Evolutionary conservation across 2,329 filamentous ascomycete genomes (phyloP), one percentile per base, ranked within the genome.

Genomic region (Diaporthe humulicola): DNA sequence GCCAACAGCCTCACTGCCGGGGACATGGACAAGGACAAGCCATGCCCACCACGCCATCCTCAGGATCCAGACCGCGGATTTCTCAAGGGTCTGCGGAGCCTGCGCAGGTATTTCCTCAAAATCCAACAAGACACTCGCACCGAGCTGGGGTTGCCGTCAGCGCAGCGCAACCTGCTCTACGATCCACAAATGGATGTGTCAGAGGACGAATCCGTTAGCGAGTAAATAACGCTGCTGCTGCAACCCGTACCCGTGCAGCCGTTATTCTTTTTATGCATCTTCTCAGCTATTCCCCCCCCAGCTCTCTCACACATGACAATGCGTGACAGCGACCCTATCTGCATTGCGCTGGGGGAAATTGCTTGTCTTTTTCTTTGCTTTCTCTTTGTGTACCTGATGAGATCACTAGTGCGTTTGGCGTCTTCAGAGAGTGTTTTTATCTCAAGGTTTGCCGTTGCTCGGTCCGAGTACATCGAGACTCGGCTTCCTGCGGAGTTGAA

Each of bases 1-100:
- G 97, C 97, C 77, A 99, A 99, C 82, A 98, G 96, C 81, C 93
- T 98, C 48, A 98, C 96, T 1, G 94, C 95, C 5, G 93, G 97
- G 78, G 95, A 98, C 80, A 84, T 92, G 15, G 87, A 91, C 75
- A 84, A 86, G 70, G 87, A 89, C 76, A 89, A 88, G 79, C 86
- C 89, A 6, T 98, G 96, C 79, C 97, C 97, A 19, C 97, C 97
- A 6, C 89, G 91, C 75, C 91, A 97, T 81, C 94, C 95, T 0
- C 86, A 93, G 48, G 93, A 95, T 75, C 92, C 98, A 9, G 97
- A 99, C 79, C 90, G 92, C 38, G 97, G 97, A 0, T 99, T 98
- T 80, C 86, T 99, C 54, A 93, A 96, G 73, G 97, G 97, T 0
- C 84, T 99, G 74, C 88, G 93, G 70, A 95, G 92, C 4, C 85